Base-by-base conservation (phyloP, 2,329 filamentous ascomycete species). In the Stemphylium vesicarium region DNA sequence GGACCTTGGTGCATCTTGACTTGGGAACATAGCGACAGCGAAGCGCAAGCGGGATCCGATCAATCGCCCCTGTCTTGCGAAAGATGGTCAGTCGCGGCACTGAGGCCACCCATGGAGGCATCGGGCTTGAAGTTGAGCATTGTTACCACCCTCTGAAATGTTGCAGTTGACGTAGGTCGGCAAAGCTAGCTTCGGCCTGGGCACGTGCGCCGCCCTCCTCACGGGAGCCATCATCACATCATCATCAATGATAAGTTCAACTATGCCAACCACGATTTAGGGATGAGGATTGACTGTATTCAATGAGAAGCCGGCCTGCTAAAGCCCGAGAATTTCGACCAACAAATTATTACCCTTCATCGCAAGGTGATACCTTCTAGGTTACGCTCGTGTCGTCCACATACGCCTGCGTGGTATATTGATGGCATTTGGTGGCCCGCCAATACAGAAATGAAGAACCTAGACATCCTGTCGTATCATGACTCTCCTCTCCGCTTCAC, bases 51-150 rank as follows among this genome's bases (percentile, higher is more conserved):
- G 61, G 58, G 43, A 66, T 53, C 32, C 62, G 60, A 49, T 69
- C 68, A 66, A 70, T 66, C 54, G 63, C 57, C 64, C 61, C 62
- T 56, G 59, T 56, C 47, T 60, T 65, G 55, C 63, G 61, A 48
- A 67, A 53, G 40, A 58, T 61, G 53, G 63, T 64, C 59, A 63
- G 60, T 66, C 71, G 73, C 68, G 65, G 65, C 68, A 66, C 70
- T 57, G 65, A 70, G 56, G 69, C 65, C 69, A 72, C 69, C 72
- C 75, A 77, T 74, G 68, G 74, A 77, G 75, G 75, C 76, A 78
- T 78, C 65, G 68, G 68, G 68, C 68, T 68, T 57, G 62, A 56
- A 65, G 58, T 60, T 69, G 63, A 62, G 62, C 64, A 64, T 70
- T 62, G 62, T 56, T 51, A 53, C 46, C 46, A 53, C 55, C 32